phyloP scores from a whole-genome alignment of 441 rosid species.

The Sinapis alba region DNA sequence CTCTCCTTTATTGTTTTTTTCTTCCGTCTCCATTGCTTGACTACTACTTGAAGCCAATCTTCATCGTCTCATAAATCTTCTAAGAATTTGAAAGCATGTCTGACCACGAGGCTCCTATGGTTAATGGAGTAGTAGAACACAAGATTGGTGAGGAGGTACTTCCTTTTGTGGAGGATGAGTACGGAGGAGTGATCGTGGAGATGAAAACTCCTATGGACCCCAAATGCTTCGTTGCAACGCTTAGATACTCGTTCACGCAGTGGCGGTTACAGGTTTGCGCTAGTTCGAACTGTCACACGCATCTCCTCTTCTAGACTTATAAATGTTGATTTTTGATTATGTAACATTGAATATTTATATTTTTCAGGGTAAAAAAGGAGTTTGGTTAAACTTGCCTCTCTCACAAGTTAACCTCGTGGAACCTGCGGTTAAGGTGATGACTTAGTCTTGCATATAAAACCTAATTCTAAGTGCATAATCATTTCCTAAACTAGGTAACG shows the following conservation, averaged over 20 bases:
- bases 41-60: neutral
- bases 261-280: slow-evolving; percentile 69
- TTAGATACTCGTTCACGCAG: slow-evolving; percentile 55
- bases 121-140: slow-evolving; percentile 29
- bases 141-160: slow-evolving; percentile 41
- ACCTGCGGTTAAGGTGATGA: slow-evolving; percentile 66
- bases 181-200: slow-evolving; percentile 74
- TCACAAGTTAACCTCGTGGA: slow-evolving; percentile 74
- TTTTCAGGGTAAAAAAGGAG: slow-evolving; percentile 75
- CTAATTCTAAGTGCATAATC: neutral
- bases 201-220: slow-evolving; percentile 65
- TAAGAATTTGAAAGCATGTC: slow-evolving; percentile 18
- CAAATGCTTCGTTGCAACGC: slow-evolving; percentile 46
- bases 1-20: neutral
- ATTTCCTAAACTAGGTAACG: neutral
- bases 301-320: neutral
- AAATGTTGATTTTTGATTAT: neutral
- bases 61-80: neutral
- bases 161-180: slow-evolving; percentile 53
- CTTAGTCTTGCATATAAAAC: slow-evolving; percentile 5
- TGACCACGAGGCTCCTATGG: slow-evolving; percentile 13
- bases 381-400: slow-evolving; percentile 85
- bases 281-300: neutral
- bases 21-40: neutral
- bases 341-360: neutral